Base-by-base conservation (phyloP, 768 basidiomycete species). In the Polyporus arcularius region DNA sequence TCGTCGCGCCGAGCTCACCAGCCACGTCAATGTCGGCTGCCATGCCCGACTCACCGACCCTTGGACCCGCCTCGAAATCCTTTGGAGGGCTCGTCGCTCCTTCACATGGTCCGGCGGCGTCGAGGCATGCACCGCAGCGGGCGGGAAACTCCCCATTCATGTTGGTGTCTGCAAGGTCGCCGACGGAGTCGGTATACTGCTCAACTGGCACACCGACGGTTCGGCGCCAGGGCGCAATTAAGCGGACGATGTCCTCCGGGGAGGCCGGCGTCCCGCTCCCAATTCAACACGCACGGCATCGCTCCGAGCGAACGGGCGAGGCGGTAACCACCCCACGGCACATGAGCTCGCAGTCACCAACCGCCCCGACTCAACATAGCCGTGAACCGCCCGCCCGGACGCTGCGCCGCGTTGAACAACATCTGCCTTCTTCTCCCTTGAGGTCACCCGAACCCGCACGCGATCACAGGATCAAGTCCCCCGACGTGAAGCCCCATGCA, bases 201-300 rank as follows among this genome's bases (percentile, higher is more conserved):
- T 28, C 41, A 11, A 18, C 48, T 28, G 32, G 41, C 12, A 55
- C 42, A 10, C 49, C 55, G 11, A 61, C 60, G 32, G 60, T 61
- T 0, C 60, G 54, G 11, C 30, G 60, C 4, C 60, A 61, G 9
- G 60, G 60, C 15, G 60, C 60, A 3, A 56, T 61, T 35, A 55
- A 49, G 4, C 41, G 60, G 16, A 42, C 60, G 18, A 52, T 55
- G 21, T 56, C 31, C 18, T 40, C 47, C 26, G 49, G 59, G 28
- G 59, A 60, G 15, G 59, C 59, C 12, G 8, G 40, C 14, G 42
- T 48, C 2, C 54, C 53, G 1, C 35, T 35, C 35, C 55, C 41
- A 8, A 16, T 31, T 11, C 35, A 35, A 26, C 60, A 55, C 26
- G 21, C 56, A 35, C 60, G 50, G 26, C n/a, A 52, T 6, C 40